Percentiles rank a stretch among this genome's conserved stretches.
These are phyloP conservation scores for Metarhizium humberi DNA, from an alignment of 2,329 filamentous ascomycete genomes.

Conservation along the genomic window DNA sequence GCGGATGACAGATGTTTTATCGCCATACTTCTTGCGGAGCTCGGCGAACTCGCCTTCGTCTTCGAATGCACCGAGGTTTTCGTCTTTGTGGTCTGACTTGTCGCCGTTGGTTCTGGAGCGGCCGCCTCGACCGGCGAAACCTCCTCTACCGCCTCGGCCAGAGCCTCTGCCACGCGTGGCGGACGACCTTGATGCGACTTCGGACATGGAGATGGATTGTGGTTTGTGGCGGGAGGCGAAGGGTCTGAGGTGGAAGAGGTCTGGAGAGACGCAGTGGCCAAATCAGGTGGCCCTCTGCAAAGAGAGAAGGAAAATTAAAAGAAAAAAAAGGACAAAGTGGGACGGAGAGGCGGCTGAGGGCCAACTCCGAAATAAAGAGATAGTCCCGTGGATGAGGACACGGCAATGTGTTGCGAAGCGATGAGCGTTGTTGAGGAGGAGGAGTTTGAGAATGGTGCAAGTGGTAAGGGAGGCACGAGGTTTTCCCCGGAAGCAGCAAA, in stretches of 20 bases:
- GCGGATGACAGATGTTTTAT: slow-evolving; percentile 71
- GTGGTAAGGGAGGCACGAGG: slow-evolving; percentile 24
- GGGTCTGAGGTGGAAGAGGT: slow-evolving; percentile 16
- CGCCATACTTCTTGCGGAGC: slow-evolving; percentile 81
- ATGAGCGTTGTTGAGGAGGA: slow-evolving; percentile 7
- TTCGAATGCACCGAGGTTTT: slow-evolving; percentile 51
- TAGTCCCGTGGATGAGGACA: slow-evolving; percentile 19
- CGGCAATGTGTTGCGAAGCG: slow-evolving; percentile 19
- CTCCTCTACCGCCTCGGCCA: slow-evolving; percentile 74
- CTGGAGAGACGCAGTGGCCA: slow-evolving; percentile 3
- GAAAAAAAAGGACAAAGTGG: slow-evolving; percentile 17
- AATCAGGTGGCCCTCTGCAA: slow-evolving; percentile 20
- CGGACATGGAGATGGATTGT: slow-evolving; percentile 64
- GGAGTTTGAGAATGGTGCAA: slow-evolving; percentile 6
- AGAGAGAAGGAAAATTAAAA: slow-evolving; percentile 20
- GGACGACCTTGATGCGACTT: slow-evolving; percentile 77
- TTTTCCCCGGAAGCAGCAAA: slow-evolving; percentile 28
- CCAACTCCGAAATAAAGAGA: slow-evolving; percentile 20
- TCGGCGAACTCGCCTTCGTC: slow-evolving; percentile 87
- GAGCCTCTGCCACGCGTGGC: slow-evolving; percentile 85
- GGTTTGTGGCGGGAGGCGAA: slow-evolving; percentile 64
- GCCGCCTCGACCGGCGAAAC: slow-evolving; percentile 63
- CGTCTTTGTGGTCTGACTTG: slow-evolving; percentile 44
- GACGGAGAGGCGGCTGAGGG: slow-evolving; percentile 11
- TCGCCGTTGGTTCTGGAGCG: slow-evolving; percentile 65